phyloP scores from a whole-genome alignment of 306 rosid genomes.

The Castanea mollissima region DNA sequence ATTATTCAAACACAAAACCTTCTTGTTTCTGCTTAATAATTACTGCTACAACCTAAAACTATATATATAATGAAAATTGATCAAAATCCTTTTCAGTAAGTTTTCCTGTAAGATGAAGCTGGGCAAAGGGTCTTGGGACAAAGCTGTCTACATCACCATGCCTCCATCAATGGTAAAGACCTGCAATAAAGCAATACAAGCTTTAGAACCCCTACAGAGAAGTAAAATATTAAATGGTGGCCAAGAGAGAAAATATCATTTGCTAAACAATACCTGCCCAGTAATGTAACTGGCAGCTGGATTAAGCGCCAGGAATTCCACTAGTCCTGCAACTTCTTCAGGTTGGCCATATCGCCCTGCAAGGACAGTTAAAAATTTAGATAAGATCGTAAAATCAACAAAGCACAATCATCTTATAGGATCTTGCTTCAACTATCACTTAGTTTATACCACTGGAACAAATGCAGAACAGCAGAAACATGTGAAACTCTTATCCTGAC shows the following conservation, averaged over 20 bases:
- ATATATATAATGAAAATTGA: not conserved
- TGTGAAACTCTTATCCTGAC: not conserved
- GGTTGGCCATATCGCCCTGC: slow-evolving; percentile 91
- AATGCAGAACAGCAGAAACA: not conserved
- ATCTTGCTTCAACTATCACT: not conserved
- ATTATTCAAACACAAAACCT: not conserved
- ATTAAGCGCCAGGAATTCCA: slow-evolving; percentile 88
- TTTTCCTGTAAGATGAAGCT: not conserved
- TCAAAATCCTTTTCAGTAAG: not conserved
- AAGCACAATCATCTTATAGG: not conserved
- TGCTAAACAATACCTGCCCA: slow-evolving; percentile 65
- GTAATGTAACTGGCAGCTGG: slow-evolving; percentile 95
- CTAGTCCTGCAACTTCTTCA: slow-evolving; percentile 96
- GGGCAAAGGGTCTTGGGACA: not conserved
- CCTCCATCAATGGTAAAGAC: slow-evolving; percentile 94
- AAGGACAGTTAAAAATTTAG: slow-evolving; percentile 17
- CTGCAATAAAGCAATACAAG: slow-evolving; percentile 33
- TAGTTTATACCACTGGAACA: not conserved
- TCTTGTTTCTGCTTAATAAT: not conserved
- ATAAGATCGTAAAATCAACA: not conserved
- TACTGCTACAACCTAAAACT: not conserved
- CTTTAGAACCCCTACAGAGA: not conserved
- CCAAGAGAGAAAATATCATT: not conserved
- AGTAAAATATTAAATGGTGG: not conserved
- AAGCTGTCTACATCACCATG: slow-evolving; percentile 69